Evolutionary conservation across 2,329 filamentous ascomycete species (phyloP), one percentile per base, ranked within the genome.

Genomic region (Grosmannia serpens): DNA sequence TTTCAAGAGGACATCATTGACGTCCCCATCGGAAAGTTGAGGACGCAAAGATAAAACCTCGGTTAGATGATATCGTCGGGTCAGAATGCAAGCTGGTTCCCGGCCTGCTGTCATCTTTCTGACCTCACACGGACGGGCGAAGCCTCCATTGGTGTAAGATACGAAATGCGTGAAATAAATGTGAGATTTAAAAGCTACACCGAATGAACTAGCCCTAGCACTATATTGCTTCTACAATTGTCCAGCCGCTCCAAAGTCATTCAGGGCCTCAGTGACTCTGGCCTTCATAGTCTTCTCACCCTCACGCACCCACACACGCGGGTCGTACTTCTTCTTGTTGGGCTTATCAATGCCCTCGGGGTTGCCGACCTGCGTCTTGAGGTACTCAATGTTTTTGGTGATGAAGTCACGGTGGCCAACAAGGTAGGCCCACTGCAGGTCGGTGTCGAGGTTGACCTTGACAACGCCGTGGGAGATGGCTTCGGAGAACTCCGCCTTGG

Each of bases 371-470:
- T 89, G 83, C 61, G 81, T 84, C 77, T 82, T 77, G 67, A 99
- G 77, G 81, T 97, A 99, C 68, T 96, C 92, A 79, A 95, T 91
- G 84, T 96, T 96, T 74, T 84, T 88, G 70, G 90, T 75, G 72
- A 97, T 82, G 81, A 91, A 99, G 79, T 99, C 92, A 64, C 94
- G 89, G 78, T 97, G 88, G 77, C 94, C 94, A 62, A 78, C 77
- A 66, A 94, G 82, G 83, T 97, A 99, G 61, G 92, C 91, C 75
- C 85, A 95, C 81, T 97, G 92, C 77, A 97, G 83, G 72, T 99
- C 94, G 55, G 94, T 99, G 77, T 99, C 94, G 69, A 99, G 81
- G 81, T 99, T 99, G 77, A 99, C 94, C 87, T 99, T 99, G 79
- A 96, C 87, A 67, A 99, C 92, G 81, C 94, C 94, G 75, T 92